These are phyloP conservation scores for Jamesozyma spencerorum DNA, from an alignment of 805 yeast species.

Conservation along the genomic window DNA sequence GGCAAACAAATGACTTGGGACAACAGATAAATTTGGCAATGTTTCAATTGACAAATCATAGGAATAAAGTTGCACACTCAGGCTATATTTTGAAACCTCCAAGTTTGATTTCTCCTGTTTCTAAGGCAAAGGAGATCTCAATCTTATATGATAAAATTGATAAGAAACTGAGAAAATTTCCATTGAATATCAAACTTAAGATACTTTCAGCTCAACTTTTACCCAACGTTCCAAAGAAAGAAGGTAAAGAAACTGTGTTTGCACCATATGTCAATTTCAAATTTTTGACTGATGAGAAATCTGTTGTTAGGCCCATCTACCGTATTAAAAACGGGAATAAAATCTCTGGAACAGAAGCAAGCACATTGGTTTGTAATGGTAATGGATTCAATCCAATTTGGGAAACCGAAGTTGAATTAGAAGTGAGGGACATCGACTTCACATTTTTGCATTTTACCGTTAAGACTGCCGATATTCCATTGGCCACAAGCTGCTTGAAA, in stretches of 20 bases:
- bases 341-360: slow-evolving; percentile 9
- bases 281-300: slow-evolving; percentile 13
- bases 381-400: slow-evolving; percentile 88
- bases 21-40: slow-evolving; percentile 81
- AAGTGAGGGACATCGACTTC: slow-evolving; percentile 33
- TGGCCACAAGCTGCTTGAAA: slow-evolving; percentile 57
- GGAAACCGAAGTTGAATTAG: slow-evolving; percentile 47
- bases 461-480: slow-evolving; percentile 33
- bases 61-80: slow-evolving; percentile 23
- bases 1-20: slow-evolving; percentile 89
- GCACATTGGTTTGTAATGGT: slow-evolving; percentile 35
- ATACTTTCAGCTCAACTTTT: slow-evolving; percentile 79
- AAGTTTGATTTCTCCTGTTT: slow-evolving; percentile 29
- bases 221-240: slow-evolving; percentile 55
- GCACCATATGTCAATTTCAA: slow-evolving; percentile 22
- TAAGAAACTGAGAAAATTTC: slow-evolving; percentile 2
- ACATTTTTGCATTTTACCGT: slow-evolving; percentile 50
- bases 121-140: slow-evolving; percentile 21
- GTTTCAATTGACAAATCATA: slow-evolving; percentile 48
- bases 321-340: slow-evolving; percentile 15
- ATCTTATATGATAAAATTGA: slow-evolving; percentile 12
- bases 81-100: slow-evolving; percentile 81
- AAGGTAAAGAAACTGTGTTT: slow-evolving; percentile 12
- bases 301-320: slow-evolving; percentile 12
- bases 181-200: slow-evolving; percentile 30